These are phyloP conservation scores for Cercospora zeina DNA, from an alignment of 2,329 filamentous ascomycete genomes.

Conservation along the genomic window DNA sequence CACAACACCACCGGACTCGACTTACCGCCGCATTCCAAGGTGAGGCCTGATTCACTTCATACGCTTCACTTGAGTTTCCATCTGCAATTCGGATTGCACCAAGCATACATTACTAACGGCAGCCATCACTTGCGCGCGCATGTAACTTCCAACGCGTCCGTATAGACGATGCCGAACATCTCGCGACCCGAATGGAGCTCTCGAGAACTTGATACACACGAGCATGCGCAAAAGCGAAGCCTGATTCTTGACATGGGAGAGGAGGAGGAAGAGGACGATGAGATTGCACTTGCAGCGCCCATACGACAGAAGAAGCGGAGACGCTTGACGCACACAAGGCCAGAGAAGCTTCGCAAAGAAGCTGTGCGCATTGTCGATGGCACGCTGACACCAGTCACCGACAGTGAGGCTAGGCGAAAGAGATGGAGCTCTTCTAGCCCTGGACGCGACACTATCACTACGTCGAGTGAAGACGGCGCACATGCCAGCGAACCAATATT, in stretches of 20 bases:
- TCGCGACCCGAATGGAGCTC: not conserved
- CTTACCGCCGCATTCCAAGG: not conserved
- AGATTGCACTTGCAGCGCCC: not conserved
- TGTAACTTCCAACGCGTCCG: not conserved
- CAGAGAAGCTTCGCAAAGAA: not conserved
- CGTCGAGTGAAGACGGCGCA: not conserved
- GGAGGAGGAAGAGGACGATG: not conserved
- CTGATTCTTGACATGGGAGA: not conserved
- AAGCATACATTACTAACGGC: not conserved
- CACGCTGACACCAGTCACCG: not conserved
- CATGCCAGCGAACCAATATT: not conserved
- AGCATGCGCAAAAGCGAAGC: too few species aligned
- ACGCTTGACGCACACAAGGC: not conserved
- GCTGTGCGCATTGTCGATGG: not conserved
- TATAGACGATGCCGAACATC: not conserved
- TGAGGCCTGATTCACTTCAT: not conserved
- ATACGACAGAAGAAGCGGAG: not conserved
- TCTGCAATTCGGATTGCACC: too few species aligned
- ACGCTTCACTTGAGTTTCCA: not conserved
- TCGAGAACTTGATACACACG: not conserved
- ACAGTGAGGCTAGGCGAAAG: not conserved
- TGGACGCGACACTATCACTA: not conserved
- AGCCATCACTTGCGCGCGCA: not conserved
- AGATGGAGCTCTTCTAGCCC: not conserved
- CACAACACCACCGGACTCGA: conserved; percentile 8